Conservation (phyloP, 371 early-diverging fungal species). For the Dichotomocladium elegans region DNA sequence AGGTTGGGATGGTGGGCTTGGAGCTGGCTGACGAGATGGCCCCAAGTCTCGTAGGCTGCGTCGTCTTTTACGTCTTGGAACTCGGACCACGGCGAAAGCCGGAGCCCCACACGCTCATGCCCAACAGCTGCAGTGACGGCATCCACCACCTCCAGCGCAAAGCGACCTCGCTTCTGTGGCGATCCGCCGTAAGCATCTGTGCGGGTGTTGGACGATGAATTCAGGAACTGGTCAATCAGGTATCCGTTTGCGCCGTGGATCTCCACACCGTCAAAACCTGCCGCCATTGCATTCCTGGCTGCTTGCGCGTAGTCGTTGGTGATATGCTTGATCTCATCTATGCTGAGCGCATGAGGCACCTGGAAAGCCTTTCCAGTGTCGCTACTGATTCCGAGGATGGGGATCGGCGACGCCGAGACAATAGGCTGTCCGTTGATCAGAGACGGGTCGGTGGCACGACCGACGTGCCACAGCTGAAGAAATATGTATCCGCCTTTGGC, state of each 20-base stretch:
- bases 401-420: constrained; percentile 16
- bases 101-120: constrained; percentile 10
- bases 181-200: constrained; percentile 61
- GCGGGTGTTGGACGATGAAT: constrained; percentile 41
- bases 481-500: constrained; percentile 52
- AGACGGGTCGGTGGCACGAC: constrained; percentile 5
- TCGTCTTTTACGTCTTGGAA: constrained; percentile 26
- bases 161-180: constrained; percentile 49
- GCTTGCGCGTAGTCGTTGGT: constrained; percentile 41
- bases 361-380: constrained; percentile 34
- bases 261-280: constrained; percentile 68
- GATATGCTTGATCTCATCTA: constrained; percentile 36
- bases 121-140: constrained; percentile 21
- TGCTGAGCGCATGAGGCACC: constrained; percentile 16
- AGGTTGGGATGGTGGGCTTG: constrained; percentile 20
- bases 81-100: constrained; percentile 17
- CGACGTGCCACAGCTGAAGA: constrained; percentile 36
- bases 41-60: constrained; percentile 32
- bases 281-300: constrained; percentile 36
- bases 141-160: constrained; percentile 36
- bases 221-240: constrained; percentile 48
- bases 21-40: constrained; percentile 15
- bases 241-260: constrained; percentile 70
- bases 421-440: constrained; percentile 3
- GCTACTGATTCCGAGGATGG: constrained; percentile 7